phyloP scores from a whole-genome alignment of 305 asterid species.

The Petunia hybrid region DNA sequence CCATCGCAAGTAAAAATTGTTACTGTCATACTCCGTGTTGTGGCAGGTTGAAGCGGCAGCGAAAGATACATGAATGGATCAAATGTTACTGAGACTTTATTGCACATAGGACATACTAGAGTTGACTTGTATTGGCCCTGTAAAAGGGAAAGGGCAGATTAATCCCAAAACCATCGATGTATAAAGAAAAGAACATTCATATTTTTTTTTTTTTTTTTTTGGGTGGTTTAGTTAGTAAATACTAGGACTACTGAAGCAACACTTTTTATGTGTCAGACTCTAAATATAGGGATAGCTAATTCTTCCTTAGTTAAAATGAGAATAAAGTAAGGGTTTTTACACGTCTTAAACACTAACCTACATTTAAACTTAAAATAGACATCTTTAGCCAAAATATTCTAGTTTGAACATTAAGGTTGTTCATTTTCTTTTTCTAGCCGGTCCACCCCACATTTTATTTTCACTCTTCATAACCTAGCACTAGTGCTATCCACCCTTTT shows the following conservation, averaged over 20 bases:
- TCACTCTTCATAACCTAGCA: too few species aligned
- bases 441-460: too few species aligned
- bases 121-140: constrained; percentile 99
- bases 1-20: constrained; percentile 97
- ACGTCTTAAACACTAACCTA: too few species aligned
- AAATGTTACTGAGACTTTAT: constrained; percentile 91
- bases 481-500: too few species aligned
- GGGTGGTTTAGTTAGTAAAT: background rate
- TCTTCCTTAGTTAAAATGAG: too few species aligned
- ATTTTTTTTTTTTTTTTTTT: background rate
- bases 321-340: too few species aligned
- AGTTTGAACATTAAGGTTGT: too few species aligned
- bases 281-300: too few species aligned
- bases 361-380: too few species aligned
- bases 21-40: constrained; percentile 87
- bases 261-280: constrained; percentile 26
- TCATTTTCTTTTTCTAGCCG: too few species aligned
- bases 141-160: constrained; percentile 35
- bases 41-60: constrained; percentile 90
- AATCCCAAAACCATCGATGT: constrained; percentile 1
- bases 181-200: constrained; percentile 10
- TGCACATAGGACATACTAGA: constrained; percentile 93
- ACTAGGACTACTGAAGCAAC: constrained; percentile 17
- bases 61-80: constrained; percentile 99
- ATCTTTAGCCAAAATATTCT: too few species aligned